Conservation (phyloP, 177 flowering plant species). For the Vitis hybrid region DNA sequence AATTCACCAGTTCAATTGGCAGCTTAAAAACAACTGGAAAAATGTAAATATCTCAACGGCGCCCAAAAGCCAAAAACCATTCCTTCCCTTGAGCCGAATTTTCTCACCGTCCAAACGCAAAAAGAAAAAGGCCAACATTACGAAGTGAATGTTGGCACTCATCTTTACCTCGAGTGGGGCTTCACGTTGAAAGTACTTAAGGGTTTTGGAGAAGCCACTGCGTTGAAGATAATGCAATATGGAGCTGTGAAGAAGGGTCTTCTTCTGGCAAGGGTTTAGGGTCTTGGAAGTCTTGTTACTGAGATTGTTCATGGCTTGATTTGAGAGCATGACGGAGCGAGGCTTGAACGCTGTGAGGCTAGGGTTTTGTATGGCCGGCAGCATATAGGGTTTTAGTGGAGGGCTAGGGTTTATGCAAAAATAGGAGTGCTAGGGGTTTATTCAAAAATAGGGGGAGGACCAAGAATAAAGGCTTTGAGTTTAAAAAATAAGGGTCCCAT, state of each 20-base stretch:
- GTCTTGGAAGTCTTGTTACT: background rate
- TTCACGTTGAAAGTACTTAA: slow-evolving; percentile 51
- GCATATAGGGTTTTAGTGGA: slow-evolving; percentile 5
- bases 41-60: too few relatives aligned
- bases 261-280: slow-evolving; percentile 23
- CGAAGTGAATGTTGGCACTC: too few relatives aligned
- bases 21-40: too few relatives aligned
- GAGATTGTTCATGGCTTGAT: slow-evolving; percentile 15
- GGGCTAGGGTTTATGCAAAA: too few relatives aligned
- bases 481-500: too few relatives aligned
- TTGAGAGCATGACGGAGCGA: slow-evolving; percentile 46
- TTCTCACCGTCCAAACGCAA: background rate
- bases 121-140: background rate
- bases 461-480: too few relatives aligned
- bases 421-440: too few relatives aligned
- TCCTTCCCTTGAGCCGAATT: background rate
- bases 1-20: too few relatives aligned
- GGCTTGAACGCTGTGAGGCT: slow-evolving; percentile 42
- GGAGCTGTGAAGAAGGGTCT: slow-evolving; percentile 33
- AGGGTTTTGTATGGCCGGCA: slow-evolving; percentile 1
- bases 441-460: too few relatives aligned
- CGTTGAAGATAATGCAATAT: slow-evolving; percentile 40
- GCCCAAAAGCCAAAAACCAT: too few relatives aligned
- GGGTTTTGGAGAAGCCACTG: slow-evolving; percentile 52
- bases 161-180: slow-evolving; percentile 34